These are phyloP conservation scores for Pyrus bretschneideri DNA, from an alignment of 306 rosid species.

Conservation along the genomic window DNA sequence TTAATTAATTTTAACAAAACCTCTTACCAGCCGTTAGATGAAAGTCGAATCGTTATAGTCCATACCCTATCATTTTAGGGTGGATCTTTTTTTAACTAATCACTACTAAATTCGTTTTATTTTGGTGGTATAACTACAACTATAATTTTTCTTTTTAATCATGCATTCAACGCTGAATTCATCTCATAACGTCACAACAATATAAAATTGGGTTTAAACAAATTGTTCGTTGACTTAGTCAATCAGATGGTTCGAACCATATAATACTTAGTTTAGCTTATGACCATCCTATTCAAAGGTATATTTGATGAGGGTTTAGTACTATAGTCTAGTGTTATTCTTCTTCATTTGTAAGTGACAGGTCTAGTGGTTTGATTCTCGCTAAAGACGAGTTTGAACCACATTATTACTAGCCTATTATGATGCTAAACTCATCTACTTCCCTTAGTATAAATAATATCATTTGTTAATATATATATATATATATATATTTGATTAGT, in stretches of 20 bases:
- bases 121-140: neutral
- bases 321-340: no score
- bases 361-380: accelerated
- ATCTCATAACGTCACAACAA: neutral
- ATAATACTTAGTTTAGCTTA: neutral
- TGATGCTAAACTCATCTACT: no score
- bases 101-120: neutral
- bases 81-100: neutral
- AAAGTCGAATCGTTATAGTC: neutral
- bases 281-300: neutral
- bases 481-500: no score
- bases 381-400: no score
- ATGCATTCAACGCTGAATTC: neutral
- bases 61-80: neutral
- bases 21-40: neutral
- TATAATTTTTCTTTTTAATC: neutral
- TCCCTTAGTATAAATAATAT: no score
- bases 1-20: neutral
- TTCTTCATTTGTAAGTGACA: no score
- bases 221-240: neutral
- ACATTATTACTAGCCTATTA: accelerated
- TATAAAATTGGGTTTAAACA: neutral
- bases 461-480: no score
- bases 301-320: no score
- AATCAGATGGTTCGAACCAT: neutral